These are phyloP conservation scores for Metarhizium robertsii DNA, from an alignment of 2,329 filamentous ascomycete species.

Conservation along the genomic window DNA sequence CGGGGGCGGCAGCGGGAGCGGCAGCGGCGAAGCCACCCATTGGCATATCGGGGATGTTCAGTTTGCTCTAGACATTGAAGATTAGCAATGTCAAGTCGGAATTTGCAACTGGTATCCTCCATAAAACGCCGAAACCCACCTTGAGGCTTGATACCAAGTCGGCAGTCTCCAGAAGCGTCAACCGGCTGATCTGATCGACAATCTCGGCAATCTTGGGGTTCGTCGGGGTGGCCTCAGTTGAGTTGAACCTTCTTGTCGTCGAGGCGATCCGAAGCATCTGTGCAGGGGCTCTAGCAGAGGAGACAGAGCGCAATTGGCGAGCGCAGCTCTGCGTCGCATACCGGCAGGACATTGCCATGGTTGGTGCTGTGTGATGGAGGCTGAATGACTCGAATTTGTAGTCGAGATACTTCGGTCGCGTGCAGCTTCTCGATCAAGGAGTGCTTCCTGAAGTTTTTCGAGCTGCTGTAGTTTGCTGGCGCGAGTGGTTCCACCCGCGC, in stretches of 20 bases:
- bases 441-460: slow-evolving; percentile 32
- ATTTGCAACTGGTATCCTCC: background rate
- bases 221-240: slow-evolving; percentile 58
- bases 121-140: slow-evolving; percentile 41
- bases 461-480: slow-evolving; percentile 16
- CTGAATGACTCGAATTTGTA: slow-evolving; percentile 5
- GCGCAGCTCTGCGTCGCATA: slow-evolving; percentile 56
- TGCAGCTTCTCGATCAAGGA: slow-evolving; percentile 12
- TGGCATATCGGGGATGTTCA: slow-evolving; percentile 97
- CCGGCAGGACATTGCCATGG: slow-evolving; percentile 55
- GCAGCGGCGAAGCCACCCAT: slow-evolving; percentile 81
- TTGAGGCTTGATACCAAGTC: slow-evolving; percentile 92
- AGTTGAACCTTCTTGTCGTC: slow-evolving; percentile 71
- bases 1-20: slow-evolving; percentile 50
- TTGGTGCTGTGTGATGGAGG: slow-evolving; percentile 20
- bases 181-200: slow-evolving; percentile 96
- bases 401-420: slow-evolving; percentile 8
- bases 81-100: slow-evolving; percentile 1
- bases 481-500: slow-evolving; percentile 2
- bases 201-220: slow-evolving; percentile 93
- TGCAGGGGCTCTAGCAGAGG: slow-evolving; percentile 37
- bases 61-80: slow-evolving; percentile 53
- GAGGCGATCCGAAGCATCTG: slow-evolving; percentile 35
- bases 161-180: slow-evolving; percentile 95
- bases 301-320: slow-evolving; percentile 46